Evolutionary conservation across 257 asterid species (phyloP).

Genomic region (Lycium ferocissimum): DNA sequence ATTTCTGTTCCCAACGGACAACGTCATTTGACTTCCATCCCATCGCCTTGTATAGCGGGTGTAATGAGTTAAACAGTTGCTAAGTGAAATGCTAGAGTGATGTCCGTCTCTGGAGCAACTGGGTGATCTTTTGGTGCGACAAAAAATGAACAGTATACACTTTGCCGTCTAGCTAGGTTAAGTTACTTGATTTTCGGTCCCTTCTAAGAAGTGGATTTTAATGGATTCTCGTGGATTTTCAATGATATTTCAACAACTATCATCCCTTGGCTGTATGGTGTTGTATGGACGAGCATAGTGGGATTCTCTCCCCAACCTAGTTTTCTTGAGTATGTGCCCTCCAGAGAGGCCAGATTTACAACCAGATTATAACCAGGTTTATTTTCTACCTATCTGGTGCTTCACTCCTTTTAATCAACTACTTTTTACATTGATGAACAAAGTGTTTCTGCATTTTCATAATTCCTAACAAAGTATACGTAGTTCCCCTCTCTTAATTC

Average conservation of each 20-base stretch:
- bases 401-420: too few relatives aligned
- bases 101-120: not conserved
- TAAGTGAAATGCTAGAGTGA: constrained; percentile 26
- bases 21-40: constrained; percentile 22
- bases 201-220: constrained; percentile 16
- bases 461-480: too few relatives aligned
- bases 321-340: too few relatives aligned
- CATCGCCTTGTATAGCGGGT: not conserved
- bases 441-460: too few relatives aligned
- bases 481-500: too few relatives aligned
- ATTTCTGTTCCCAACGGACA: constrained; percentile 13
- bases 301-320: constrained; percentile 29
- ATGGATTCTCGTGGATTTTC: not conserved
- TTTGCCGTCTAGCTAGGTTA: constrained; percentile 12
- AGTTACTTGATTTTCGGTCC: not conserved
- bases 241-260: not conserved
- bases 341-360: too few relatives aligned
- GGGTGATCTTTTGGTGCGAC: not conserved
- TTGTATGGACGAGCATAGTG: constrained; percentile 17
- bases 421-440: too few relatives aligned
- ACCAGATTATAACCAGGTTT: too few relatives aligned
- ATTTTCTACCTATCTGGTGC: too few relatives aligned
- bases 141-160: constrained; percentile 12
- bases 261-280: not conserved
- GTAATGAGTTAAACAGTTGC: constrained; percentile 19